Evolutionary conservation across 805 yeast genomes (phyloP).

Genomic region (Candida mattraensis): DNA sequence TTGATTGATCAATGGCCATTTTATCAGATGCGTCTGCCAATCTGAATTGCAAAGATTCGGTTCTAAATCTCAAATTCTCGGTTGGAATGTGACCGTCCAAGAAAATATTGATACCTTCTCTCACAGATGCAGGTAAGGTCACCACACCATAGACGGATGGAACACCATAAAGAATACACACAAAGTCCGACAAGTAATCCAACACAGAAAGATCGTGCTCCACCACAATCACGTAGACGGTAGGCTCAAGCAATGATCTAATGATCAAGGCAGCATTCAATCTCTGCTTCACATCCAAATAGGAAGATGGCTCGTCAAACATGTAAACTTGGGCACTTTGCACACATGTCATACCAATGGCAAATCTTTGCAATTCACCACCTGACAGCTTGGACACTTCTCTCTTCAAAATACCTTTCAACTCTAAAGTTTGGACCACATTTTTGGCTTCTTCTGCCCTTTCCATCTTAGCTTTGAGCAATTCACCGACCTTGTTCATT

Average conservation of each 20-base stretch:
- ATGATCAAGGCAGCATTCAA: conserved; percentile 94
- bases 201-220: conserved; percentile 98
- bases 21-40: conserved; percentile 86
- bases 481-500: conserved; percentile 78
- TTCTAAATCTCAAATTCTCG: conserved; percentile 95
- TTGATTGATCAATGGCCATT: conserved; percentile 71
- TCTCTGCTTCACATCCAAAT: conserved; percentile 98
- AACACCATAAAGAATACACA: conserved; percentile 95
- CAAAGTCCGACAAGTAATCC: conserved; percentile 95
- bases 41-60: conserved; percentile 92
- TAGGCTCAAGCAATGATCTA: conserved; percentile 75
- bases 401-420: conserved; percentile 74
- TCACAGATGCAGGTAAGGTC: conserved; percentile 91
- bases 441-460: conserved; percentile 65
- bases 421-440: conserved; percentile 70
- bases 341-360: conserved; percentile 95
- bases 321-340: conserved; percentile 94
- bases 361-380: conserved; percentile 98
- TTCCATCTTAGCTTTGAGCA: conserved; percentile 74
- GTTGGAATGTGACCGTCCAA: conserved; percentile 97
- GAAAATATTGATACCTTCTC: conserved; percentile 99
- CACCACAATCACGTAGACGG: conserved; percentile 89
- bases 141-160: conserved; percentile 99
- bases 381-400: conserved; percentile 90
- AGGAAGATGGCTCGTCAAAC: conserved; percentile 99